Conservation (phyloP, 176 grass and related monocot species). For the Zoysia pacifica region DNA sequence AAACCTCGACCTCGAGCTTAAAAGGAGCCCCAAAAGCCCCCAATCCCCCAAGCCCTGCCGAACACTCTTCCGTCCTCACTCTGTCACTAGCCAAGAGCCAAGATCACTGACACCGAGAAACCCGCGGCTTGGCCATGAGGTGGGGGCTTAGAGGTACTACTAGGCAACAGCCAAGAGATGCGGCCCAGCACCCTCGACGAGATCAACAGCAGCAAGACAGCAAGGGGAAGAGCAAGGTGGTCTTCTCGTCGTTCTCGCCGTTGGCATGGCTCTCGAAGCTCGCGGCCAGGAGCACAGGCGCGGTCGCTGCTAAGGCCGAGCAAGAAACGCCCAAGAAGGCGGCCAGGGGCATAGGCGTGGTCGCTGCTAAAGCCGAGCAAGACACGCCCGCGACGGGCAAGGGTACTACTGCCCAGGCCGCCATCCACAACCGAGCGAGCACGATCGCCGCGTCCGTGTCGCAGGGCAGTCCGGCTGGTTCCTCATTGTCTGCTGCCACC, state of each 20-base stretch:
- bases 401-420: background rate
- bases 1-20: constrained; percentile 28
- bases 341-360: constrained; percentile 15
- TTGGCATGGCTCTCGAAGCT: constrained; percentile 71
- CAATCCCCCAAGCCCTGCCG: background rate
- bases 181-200: background rate
- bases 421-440: constrained; percentile 7
- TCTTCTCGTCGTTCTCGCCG: constrained; percentile 54
- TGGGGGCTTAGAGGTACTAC: constrained; percentile 60
- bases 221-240: constrained; percentile 47
- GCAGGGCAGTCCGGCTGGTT: constrained; percentile 4
- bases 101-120: constrained; percentile 2
- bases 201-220: background rate
- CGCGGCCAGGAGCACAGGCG: constrained; percentile 29
- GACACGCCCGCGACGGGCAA: background rate
- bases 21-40: constrained; percentile 10
- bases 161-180: constrained; percentile 37
- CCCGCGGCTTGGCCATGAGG: constrained; percentile 50
- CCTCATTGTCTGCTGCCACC: background rate
- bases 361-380: background rate
- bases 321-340: background rate
- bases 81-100: background rate
- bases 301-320: background rate
- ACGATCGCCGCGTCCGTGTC: constrained; percentile 16
- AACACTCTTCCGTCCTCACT: constrained; percentile 15